phyloP scores from a whole-genome alignment of 2,329 filamentous ascomycete species.

The Fulvia fulva region DNA sequence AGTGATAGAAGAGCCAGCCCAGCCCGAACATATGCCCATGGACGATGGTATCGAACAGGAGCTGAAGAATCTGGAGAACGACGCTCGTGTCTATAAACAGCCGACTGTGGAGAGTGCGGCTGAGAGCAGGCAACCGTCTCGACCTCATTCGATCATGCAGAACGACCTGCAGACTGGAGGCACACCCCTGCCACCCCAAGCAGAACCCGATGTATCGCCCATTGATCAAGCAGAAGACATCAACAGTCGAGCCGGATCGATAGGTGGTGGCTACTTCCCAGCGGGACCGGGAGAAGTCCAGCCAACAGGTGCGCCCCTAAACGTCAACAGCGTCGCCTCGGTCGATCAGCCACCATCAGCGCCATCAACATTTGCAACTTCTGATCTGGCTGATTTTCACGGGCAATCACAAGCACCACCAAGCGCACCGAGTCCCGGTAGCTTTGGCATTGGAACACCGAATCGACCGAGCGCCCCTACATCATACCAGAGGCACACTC shows the following conservation, averaged over 20 bases:
- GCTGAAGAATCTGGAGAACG: constrained; percentile 26
- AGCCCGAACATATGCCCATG: constrained; percentile 5
- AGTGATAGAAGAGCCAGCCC: constrained; percentile 49
- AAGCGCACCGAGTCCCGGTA: constrained; percentile 4
- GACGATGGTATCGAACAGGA: constrained; percentile 29
- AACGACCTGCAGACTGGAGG: constrained; percentile 14
- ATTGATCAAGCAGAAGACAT: constrained; percentile 40
- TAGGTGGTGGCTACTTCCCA: constrained; percentile 58
- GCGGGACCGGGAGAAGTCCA: constrained; percentile 37
- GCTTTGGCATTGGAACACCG: constrained; percentile 9
- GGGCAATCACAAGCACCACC: constrained; percentile 12
- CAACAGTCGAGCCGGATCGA: constrained; percentile 42
- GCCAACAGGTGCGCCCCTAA: constrained; percentile 32
- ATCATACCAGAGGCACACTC: constrained; percentile 13
- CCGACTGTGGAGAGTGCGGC: constrained; percentile 58
- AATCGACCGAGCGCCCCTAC: constrained; percentile 9
- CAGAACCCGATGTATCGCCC: constrained; percentile 48
- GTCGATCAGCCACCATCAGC: constrained; percentile 7
- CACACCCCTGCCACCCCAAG: background rate
- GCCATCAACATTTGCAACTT: constrained; percentile 3
- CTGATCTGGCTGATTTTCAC: constrained; percentile 23
- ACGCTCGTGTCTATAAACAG: constrained; percentile 35
- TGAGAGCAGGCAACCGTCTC: constrained; percentile 51
- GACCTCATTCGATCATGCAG: constrained; percentile 24
- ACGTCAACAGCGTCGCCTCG: constrained; percentile 13